These are phyloP conservation scores for Kalanchoe fedtschenkoi DNA, from an alignment of 164 flowering plant genomes.

Conservation along the genomic window DNA sequence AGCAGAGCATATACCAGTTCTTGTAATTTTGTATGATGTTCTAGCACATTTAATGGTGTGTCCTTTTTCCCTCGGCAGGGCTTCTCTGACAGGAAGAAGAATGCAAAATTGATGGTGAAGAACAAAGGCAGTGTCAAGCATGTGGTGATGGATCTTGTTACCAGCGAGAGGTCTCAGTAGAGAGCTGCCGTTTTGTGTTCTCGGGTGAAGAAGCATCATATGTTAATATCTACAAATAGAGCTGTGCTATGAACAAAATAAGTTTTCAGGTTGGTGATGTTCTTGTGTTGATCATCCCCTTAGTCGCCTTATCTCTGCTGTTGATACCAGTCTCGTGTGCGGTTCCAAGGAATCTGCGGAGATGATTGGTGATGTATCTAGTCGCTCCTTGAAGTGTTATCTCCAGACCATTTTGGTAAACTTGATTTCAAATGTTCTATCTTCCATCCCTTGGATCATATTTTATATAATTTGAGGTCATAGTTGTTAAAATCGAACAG, in stretches of 20 bases:
- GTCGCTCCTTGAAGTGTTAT: too few species aligned
- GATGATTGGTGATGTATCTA: too few species aligned
- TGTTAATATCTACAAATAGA: background rate
- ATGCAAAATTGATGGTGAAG: constrained; percentile 67
- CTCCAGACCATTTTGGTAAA: too few species aligned
- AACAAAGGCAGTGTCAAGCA: constrained; percentile 83
- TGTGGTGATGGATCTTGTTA: constrained; percentile 80
- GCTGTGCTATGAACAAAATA: background rate
- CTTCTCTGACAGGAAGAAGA: constrained; percentile 48
- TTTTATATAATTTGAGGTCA: too few species aligned
- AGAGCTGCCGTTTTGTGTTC: background rate
- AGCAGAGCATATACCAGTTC: background rate
- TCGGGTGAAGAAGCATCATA: background rate
- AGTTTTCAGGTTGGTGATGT: background rate
- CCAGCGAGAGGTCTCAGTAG: constrained; percentile 37
- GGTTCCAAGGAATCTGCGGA: too few species aligned
- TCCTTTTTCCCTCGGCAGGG: constrained; percentile 42
- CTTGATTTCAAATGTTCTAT: too few species aligned
- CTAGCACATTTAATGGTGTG: background rate
- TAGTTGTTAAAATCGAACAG: too few species aligned
- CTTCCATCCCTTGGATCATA: too few species aligned
- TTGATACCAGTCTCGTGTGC: too few species aligned
- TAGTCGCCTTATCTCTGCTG: too few species aligned
- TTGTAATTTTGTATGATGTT: too few species aligned
- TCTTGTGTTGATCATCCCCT: too few species aligned